Conservation (phyloP, 345 rosid genomes). For the Litchi chinensis region DNA sequence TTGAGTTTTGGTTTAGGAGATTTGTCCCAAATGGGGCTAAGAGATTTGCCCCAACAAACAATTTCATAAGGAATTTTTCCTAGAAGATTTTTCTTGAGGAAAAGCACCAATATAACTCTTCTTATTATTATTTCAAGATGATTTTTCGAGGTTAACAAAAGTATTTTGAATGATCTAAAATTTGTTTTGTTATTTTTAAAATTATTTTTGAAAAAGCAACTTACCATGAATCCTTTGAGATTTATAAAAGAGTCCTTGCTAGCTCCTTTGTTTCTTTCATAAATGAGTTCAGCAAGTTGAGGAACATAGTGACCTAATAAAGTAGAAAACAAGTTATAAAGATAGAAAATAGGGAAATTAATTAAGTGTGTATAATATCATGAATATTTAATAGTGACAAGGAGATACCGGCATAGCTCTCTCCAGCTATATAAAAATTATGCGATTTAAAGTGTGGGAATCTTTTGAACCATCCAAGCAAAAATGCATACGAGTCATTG, state of each 20-base stretch:
- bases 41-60: too few relatives aligned
- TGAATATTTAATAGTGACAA: background rate
- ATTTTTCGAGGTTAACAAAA: too few relatives aligned
- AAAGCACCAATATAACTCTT: too few relatives aligned
- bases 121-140: too few relatives aligned
- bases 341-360: background rate
- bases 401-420: constrained; percentile 78
- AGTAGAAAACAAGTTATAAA: background rate
- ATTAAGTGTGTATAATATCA: background rate
- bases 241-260: constrained; percentile 45
- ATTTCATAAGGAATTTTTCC: too few relatives aligned
- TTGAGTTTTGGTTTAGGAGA: too few relatives aligned
- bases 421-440: constrained; percentile 73
- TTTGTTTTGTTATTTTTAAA: too few relatives aligned
- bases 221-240: constrained; percentile 79
- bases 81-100: too few relatives aligned
- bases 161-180: too few relatives aligned
- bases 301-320: constrained; percentile 83
- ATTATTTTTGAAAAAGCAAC: background rate
- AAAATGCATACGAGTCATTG: constrained; percentile 55
- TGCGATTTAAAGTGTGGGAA: constrained; percentile 65
- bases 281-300: constrained; percentile 71
- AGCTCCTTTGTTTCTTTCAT: constrained; percentile 51
- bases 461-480: constrained; percentile 64
- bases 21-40: too few relatives aligned